Conservation (phyloP, 495 filamentous ascomycete species). For the Cladorrhinum samala region DNA sequence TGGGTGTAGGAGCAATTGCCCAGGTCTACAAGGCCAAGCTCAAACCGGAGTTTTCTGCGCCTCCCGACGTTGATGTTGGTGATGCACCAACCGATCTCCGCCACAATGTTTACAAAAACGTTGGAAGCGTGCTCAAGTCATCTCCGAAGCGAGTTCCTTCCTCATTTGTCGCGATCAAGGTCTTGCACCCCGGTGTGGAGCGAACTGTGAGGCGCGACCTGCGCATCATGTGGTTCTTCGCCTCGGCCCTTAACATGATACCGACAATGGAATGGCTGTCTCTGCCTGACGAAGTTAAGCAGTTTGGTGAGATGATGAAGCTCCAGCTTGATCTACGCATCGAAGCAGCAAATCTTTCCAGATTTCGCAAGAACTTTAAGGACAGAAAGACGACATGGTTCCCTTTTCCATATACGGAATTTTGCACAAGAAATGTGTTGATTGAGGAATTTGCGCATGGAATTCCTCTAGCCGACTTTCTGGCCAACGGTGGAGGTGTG, state of each 20-base stretch:
- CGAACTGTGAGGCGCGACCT: conserved; percentile 82
- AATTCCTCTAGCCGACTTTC: conserved; percentile 82
- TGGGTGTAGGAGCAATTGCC: conserved; percentile 94
- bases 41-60: conserved; percentile 66
- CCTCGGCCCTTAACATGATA: conserved; percentile 72
- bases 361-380: conserved; percentile 88
- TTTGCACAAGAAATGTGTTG: conserved; percentile 84
- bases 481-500: conserved; percentile 83
- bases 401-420: conserved; percentile 86
- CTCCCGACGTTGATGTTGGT: conserved; percentile 52
- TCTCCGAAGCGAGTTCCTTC: conserved; percentile 81
- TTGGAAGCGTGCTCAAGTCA: conserved; percentile 80
- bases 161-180: conserved; percentile 91
- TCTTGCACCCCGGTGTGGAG: conserved; percentile 88
- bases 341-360: conserved; percentile 80
- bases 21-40: conserved; percentile 97
- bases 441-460: conserved; percentile 96
- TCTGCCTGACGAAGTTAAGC: conserved; percentile 84
- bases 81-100: conserved; percentile 50
- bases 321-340: conserved; percentile 93
- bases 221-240: conserved; percentile 91
- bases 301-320: conserved; percentile 98
- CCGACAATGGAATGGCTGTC: conserved; percentile 98
- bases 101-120: conserved; percentile 67
- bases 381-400: conserved; percentile 89